Evolutionary conservation across 2,329 filamentous ascomycete genomes (phyloP).

Genomic region (Phialemoniopsis sp.): DNA sequence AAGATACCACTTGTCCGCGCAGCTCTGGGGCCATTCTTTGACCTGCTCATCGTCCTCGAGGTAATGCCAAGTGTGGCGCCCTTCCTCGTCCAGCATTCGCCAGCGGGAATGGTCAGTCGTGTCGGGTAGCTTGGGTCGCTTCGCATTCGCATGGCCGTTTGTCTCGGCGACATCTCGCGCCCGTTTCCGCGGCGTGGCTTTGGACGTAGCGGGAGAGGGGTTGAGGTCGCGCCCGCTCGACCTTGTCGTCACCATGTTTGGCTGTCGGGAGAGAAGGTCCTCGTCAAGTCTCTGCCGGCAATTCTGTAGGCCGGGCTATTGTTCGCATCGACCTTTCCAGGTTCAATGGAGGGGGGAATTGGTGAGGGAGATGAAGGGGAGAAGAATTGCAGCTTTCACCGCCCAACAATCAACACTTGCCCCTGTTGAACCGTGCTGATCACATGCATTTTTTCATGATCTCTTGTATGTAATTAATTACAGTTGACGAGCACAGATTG

Average conservation of each 20-base stretch:
- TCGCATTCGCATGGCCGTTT: conserved; percentile 1
- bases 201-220: conserved; percentile 16
- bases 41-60: conserved; percentile 67
- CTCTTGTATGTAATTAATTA: too few relatives aligned
- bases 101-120: conserved; percentile 79
- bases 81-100: conserved; percentile 78
- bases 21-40: conserved; percentile 77
- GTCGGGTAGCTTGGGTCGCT: conserved; percentile 13
- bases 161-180: conserved; percentile 34
- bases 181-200: conserved; percentile 30
- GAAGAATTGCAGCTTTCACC: too few relatives aligned
- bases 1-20: conserved; percentile 85
- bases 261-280: too few relatives aligned
- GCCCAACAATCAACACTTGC: too few relatives aligned
- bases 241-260: conserved; percentile 10
- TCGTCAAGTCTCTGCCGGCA: too few relatives aligned
- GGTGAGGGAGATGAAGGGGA: too few relatives aligned
- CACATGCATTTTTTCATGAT: too few relatives aligned
- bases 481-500: too few relatives aligned
- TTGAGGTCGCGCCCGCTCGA: conserved; percentile 22
- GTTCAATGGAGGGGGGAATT: too few relatives aligned
- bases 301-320: too few relatives aligned
- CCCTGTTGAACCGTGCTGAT: too few relatives aligned
- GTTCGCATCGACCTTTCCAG: too few relatives aligned
- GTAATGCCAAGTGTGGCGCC: conserved; percentile 93